These are phyloP conservation scores for Ophiosphaerella narmari DNA, from an alignment of 2,329 filamentous ascomycete genomes.

Conservation along the genomic window DNA sequence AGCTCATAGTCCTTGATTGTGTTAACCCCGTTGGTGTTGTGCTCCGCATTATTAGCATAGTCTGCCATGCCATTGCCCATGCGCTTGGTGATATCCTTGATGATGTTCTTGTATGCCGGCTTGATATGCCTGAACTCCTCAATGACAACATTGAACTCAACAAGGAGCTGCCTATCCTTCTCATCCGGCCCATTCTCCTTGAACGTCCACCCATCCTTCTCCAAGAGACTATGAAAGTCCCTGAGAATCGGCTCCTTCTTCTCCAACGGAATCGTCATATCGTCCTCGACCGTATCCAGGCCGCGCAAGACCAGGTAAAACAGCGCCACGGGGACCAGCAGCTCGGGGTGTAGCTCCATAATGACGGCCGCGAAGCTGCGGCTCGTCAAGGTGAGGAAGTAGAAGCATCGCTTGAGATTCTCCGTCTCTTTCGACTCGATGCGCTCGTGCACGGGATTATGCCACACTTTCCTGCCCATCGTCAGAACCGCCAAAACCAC, in stretches of 20 bases:
- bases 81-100: conserved; percentile 87
- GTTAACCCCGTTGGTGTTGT: conserved; percentile 78
- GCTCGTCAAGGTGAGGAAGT: conserved; percentile 83
- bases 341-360: conserved; percentile 91
- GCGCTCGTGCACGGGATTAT: conserved; percentile 88
- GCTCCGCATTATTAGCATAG: conserved; percentile 82
- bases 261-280: conserved; percentile 84
- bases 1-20: conserved; percentile 89
- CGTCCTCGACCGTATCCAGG: conserved; percentile 97
- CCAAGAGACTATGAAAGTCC: conserved; percentile 77
- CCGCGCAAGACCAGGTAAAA: conserved; percentile 94
- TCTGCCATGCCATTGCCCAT: conserved; percentile 99
- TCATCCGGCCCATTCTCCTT: conserved; percentile 84
- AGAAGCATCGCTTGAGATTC: conserved; percentile 80
- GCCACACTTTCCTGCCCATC: conserved; percentile 85
- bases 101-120: conserved; percentile 79
- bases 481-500: conserved; percentile 8
- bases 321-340: conserved; percentile 83
- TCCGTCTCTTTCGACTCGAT: conserved; percentile 74
- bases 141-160: conserved; percentile 88
- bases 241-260: conserved; percentile 86
- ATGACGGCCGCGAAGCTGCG: conserved; percentile 94
- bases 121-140: conserved; percentile 88
- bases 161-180: conserved; percentile 89
- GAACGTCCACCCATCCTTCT: conserved; percentile 89